A percentile compares a stretch with the other conserved stretches of the same genome.
Conservation (phyloP, 148 eudicot species). For the Cornus florida region DNA sequence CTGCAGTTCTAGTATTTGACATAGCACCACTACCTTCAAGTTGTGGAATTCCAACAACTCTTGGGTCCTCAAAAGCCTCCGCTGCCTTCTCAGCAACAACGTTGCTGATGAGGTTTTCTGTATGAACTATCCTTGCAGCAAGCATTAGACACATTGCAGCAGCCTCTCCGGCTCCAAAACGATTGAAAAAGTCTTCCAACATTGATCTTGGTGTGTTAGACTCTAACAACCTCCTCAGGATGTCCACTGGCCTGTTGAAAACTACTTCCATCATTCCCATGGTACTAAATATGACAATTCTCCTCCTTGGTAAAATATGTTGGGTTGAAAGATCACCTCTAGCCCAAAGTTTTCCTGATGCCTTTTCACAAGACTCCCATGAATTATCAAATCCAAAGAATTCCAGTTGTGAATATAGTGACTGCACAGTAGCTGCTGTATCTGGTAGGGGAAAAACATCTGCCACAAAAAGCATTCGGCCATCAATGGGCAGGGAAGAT, state of each 20-base stretch:
- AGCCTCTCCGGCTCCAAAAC: conserved; percentile 94
- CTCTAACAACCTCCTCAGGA: conserved; percentile 87
- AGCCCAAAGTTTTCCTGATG: conserved; percentile 81
- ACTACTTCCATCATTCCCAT: conserved; percentile 99
- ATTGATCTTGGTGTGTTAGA: conserved; percentile 80
- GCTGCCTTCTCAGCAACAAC: conserved; percentile 94
- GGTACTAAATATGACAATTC: conserved; percentile 85
- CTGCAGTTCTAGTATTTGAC: conserved; percentile 70
- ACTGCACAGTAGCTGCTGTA: conserved; percentile 71
- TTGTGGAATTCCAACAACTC: conserved; percentile 93
- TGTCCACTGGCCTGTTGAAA: conserved; percentile 93
- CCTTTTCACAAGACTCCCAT: conserved; percentile 67
- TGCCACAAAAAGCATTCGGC: conserved; percentile 91
- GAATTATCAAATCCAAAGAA: conserved; percentile 55
- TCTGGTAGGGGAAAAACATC: conserved; percentile 83
- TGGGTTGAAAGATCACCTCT: conserved; percentile 93
- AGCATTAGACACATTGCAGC: conserved; percentile 95
- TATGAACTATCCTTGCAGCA: conserved; percentile 71
- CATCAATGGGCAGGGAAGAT: conserved; percentile 87
- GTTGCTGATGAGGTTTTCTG: conserved; percentile 70
- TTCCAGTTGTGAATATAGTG: conserved; percentile 82
- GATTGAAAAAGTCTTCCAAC: conserved; percentile 88
- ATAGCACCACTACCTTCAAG: conserved; percentile 88
- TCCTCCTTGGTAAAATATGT: conserved; percentile 91
- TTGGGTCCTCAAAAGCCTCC: conserved; percentile 95